Evolutionary conservation across 805 yeast genomes (phyloP), one percentile per base, ranked within the genome.

Genomic region (Candida michaelii): DNA sequence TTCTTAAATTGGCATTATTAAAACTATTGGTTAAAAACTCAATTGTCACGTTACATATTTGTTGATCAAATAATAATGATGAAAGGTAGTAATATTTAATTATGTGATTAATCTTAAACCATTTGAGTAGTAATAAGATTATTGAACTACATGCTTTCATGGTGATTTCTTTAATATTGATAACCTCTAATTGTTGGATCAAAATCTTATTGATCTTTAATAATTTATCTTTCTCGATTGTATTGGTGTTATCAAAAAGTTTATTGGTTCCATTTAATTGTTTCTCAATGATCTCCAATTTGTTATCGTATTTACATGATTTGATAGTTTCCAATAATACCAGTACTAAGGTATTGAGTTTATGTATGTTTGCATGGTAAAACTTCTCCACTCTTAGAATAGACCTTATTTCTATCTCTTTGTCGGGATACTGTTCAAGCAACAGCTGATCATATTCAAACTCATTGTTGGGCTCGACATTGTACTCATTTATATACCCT

Each of bases 41-140:
- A 24, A 68, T 54, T 11, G 59, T 47, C 0, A 59, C 50, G 8
- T 54, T 50, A 37, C 74, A 73, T 46, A 64, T 84, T 44, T 82
- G 80, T 21, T 83, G 77, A 58, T 93, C 98, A 59, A 83, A 85
- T 18, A 93, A 60, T 32, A 90, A 58, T 0, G 86, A 76, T 5
- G 84, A 61, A 11, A 91, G 65, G 52, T 83, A 86, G 58, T 89
- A 95, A 58, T 75, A 82, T 59, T 91, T 90, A 48, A 90, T 59
- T 2, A 89, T 66, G 58, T 93, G 97, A 34, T 80, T 83, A 8
- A 74, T 59, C 56, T 85, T 86, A 58, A 87, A 83, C 97, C 97
- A 90, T 52, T 75, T 76, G 25, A 83, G 57, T 15, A 93, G 56
- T 15, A 78, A 52, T 9, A 65, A 51, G 1, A 88, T 42, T 1